Base-by-base conservation (phyloP, 2,329 filamentous ascomycete species). In the Ophiostoma sp. region DNA sequence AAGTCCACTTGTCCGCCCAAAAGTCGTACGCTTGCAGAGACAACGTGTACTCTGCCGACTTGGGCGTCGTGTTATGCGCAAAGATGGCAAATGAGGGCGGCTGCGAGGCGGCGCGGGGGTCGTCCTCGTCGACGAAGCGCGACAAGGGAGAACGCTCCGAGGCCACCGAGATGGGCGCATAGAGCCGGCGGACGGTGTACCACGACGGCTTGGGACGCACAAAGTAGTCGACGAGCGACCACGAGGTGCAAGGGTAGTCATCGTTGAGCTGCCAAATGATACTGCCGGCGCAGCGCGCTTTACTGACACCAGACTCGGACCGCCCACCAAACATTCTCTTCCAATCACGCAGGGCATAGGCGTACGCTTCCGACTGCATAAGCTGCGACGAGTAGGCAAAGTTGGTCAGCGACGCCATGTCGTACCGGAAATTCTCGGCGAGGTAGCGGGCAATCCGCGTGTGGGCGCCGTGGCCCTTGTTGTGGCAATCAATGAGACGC, bases 381-480 rank as follows among this genome's bases (percentile, higher is more conserved):
- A 92, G 83, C 81, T 92, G 90, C 7, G 90, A 92, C 73, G 83
- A 84, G 81, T 93, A 95, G 77, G 94, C 87, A 77, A 92, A 93
- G 75, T 91, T 87, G 82, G 92, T 89, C 7, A 91, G 79, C 5
- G 87, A 86, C 70, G 87, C 84, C 0, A 83, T 84, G 1, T 83
- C 87, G 76, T 89, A 93, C 2, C 92, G 89, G 79, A 98, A 89
- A 82, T 98, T 98, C 81, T 98, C 95, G 4, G 93, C 93, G 1
- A 98, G 86, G 79, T 98, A 98, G 0, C 95, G 89, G 0, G 94
- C 95, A 73, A 98, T 90, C 59, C 94, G 88, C 42, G 94, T 89
- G 81, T 97, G 93, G 79, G 97, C 93, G 0, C 95, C 95, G 70
- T 92, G 92, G 1, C 95, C 95, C 83, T 98, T 98, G 85, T 98